A percentile compares a stretch with the other conserved stretches of the same genome.
Evolutionary conservation across 2,329 filamentous ascomycete species (phyloP).

Genomic region (Arachnomyces sp.): DNA sequence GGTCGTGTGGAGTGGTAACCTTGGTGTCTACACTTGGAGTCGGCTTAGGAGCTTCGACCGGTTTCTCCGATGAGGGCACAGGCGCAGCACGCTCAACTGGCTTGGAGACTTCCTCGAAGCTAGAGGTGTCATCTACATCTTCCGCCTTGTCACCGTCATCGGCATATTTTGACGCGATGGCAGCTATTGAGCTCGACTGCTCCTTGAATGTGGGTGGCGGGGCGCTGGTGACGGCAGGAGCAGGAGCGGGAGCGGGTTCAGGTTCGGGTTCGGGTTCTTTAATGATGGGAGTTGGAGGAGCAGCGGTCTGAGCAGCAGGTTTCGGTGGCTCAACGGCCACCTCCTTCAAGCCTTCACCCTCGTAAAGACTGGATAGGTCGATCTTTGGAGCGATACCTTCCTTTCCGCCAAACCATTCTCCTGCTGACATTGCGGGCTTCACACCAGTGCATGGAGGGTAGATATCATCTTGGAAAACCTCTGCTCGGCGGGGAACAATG

Average conservation of each 20-base stretch:
- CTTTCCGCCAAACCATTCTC: constrained; percentile 83
- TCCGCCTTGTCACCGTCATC: constrained; percentile 54
- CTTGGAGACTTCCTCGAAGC: constrained; percentile 79
- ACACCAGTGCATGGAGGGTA: constrained; percentile 76
- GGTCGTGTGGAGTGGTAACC: background rate
- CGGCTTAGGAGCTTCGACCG: constrained; percentile 22
- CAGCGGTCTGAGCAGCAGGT: constrained; percentile 20
- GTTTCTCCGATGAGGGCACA: constrained; percentile 12
- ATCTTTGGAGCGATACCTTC: constrained; percentile 81
- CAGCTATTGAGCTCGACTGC: constrained; percentile 78
- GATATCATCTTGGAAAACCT: constrained; percentile 95
- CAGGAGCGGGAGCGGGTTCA: constrained; percentile 37
- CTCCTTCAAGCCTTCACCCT: constrained; percentile 71
- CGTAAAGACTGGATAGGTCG: constrained; percentile 84
- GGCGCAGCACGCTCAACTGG: constrained; percentile 54
- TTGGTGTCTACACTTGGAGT: constrained; percentile 1
- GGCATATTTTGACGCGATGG: constrained; percentile 77
- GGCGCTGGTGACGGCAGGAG: constrained; percentile 11
- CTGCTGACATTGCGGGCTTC: constrained; percentile 69
- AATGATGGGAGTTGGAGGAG: constrained; percentile 28
- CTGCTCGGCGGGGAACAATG: constrained; percentile 85
- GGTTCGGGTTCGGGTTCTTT: constrained; percentile 33
- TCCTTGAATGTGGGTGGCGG: constrained; percentile 53
- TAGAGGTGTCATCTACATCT: constrained; percentile 58
- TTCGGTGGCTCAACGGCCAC: constrained; percentile 45